Percentiles rank a stretch among this genome's conserved stretches.
Evolutionary conservation across 345 rosid species (phyloP).

Genomic region (Bruguiera gymnorhiza): DNA sequence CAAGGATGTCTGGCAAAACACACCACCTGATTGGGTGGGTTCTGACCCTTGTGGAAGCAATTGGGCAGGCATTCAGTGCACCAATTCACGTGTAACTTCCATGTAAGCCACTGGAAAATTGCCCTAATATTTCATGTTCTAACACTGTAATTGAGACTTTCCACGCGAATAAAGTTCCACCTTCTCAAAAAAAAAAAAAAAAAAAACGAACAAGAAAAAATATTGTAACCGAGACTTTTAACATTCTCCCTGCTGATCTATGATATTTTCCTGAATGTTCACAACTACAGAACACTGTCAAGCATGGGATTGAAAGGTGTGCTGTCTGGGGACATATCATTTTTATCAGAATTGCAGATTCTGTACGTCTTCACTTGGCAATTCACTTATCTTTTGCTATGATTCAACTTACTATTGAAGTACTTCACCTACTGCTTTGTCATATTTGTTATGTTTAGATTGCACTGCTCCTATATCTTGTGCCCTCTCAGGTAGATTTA

Average conservation of each 20-base stretch:
- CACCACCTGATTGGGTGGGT: slow-evolving; percentile 61
- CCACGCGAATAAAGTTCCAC: not conserved
- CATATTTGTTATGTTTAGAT: not conserved
- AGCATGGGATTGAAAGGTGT: slow-evolving; percentile 52
- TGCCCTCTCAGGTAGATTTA: too few species aligned
- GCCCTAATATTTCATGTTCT: not conserved
- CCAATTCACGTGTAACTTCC: slow-evolving; percentile 41
- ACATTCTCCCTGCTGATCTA: not conserved
- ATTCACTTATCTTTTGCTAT: not conserved
- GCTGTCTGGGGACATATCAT: slow-evolving; percentile 51
- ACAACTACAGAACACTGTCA: slow-evolving; percentile 55
- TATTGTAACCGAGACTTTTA: not conserved
- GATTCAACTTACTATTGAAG: not conserved
- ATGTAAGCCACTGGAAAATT: slow-evolving; percentile 39
- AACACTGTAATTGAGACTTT: not conserved
- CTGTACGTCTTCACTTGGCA: slow-evolving; percentile 45
- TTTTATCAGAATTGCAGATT: slow-evolving; percentile 52
- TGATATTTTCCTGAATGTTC: not conserved
- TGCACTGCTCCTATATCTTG: too few species aligned
- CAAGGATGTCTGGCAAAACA: slow-evolving; percentile 38
- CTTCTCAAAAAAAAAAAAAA: not conserved
- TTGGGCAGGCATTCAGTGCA: slow-evolving; percentile 74
- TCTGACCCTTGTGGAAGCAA: slow-evolving; percentile 65
- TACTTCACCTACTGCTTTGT: not conserved
- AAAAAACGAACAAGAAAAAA: not conserved